Evolutionary conservation across 192 early-diverging fungal species (phyloP).

Genomic region (Phycomyces blakesleeanus): DNA sequence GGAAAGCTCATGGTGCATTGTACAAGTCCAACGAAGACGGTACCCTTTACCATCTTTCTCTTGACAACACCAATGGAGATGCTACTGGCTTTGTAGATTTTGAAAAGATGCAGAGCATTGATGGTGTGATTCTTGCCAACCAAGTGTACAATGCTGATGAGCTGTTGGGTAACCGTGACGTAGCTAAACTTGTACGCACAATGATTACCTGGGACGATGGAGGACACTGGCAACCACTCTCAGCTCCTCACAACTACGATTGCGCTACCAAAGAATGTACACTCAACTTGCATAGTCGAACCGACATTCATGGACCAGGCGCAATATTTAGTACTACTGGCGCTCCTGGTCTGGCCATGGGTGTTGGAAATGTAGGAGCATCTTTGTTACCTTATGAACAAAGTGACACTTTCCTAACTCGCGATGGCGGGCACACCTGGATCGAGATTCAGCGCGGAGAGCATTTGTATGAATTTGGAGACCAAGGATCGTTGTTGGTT

Average conservation of each 20-base stretch:
- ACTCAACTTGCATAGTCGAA: conserved; percentile 80
- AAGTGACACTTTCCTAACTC: conserved; percentile 73
- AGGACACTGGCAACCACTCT: conserved; percentile 61
- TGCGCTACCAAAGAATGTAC: conserved; percentile 48
- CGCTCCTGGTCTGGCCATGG: conserved; percentile 82
- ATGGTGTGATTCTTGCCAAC: conserved; percentile 88
- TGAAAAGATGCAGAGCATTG: conserved; percentile 84
- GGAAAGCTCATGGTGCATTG: conserved; percentile 63
- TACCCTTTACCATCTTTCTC: conserved; percentile 68
- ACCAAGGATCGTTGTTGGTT: conserved; percentile 84
- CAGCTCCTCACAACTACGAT: conserved; percentile 41
- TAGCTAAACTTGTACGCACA: conserved; percentile 63
- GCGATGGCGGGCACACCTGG: conserved; percentile 89
- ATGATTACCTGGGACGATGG: conserved; percentile 92
- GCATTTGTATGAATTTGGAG: conserved; percentile 81
- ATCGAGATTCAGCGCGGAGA: conserved; percentile 60
- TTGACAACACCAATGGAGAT: conserved; percentile 82
- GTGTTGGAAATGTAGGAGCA: conserved; percentile 84
- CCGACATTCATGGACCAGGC: conserved; percentile 56
- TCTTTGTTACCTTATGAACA: conserved; percentile 55
- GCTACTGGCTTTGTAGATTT: conserved; percentile 75
- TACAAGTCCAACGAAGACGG: conserved; percentile 90
- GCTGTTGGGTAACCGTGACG: conserved; percentile 46
- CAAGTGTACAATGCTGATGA: conserved; percentile 70
- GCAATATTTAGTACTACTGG: conserved; percentile 63